Evolutionary conservation across 2,329 filamentous ascomycete genomes (phyloP), one percentile per base, ranked within the genome.

Genomic region (Didymella segeticola): DNA sequence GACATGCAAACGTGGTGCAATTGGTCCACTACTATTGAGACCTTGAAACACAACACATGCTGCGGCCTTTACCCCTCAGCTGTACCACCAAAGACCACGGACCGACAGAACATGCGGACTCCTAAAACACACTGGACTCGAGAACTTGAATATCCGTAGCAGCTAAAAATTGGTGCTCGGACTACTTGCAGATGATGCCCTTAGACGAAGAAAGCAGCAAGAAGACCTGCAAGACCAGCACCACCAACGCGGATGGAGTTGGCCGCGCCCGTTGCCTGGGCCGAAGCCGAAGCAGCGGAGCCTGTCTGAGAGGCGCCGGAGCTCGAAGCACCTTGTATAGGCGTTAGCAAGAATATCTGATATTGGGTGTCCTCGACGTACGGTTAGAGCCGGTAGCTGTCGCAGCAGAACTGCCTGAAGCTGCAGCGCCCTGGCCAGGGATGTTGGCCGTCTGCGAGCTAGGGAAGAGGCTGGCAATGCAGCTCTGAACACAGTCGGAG

Each of bases 391-490:
- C 64, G 45, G 63, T 58, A 9, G 58, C 42, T 34, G 53, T 53
- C 46, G 60, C 60, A 39, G 55, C 60, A 52, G 63, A 64, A 34
- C 62, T 36, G 33, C 33, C 66, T 12, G 41, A 45, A 41, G 48
- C 25, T 47, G 59, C 38, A 31, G 25, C 48, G 12, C 20, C 42
- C 2, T 14, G 62, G 37, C 66, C 69, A 26, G 61, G 47, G 34
- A 38, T 55, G 31, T 52, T 58, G 11, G 58, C 25, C 27, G 72
- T 74, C 65, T 72, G 72, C 62, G 61, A 68, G 56, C 63, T 75
- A 66, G 81, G 77, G 75, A 80, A 83, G 64, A 78, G 71, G 56
- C 72, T 77, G 67, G 68, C 75, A 70, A 79, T 80, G 75, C 82
- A 85, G 53, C 67, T 63, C 46, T 78, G 71, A 64, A 80, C 75